phyloP scores from a whole-genome alignment of 352 stramenopile genomes.

The Hyaloperonospora brassicae region DNA sequence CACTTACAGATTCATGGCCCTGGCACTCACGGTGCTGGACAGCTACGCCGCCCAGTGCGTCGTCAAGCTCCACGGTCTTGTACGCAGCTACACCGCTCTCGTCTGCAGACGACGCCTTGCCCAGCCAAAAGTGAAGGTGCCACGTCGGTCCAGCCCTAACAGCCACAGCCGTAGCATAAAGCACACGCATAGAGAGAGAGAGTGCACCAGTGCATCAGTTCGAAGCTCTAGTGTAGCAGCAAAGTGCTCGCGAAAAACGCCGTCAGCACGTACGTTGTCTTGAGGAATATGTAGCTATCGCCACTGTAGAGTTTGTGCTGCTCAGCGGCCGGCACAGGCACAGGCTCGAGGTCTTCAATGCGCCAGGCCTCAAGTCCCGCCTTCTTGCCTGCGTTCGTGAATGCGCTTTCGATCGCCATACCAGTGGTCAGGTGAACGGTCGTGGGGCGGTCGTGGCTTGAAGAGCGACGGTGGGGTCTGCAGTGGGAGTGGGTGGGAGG shows the following conservation, averaged over 20 bases:
- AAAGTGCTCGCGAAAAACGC: slow-evolving; percentile 16
- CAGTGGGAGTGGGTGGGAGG: too few species aligned
- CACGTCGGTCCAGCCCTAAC: slow-evolving; percentile 41
- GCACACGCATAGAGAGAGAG: too few species aligned
- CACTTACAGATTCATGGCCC: slow-evolving; percentile 56
- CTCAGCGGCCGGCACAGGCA: slow-evolving; percentile 38
- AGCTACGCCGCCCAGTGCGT: slow-evolving; percentile 83
- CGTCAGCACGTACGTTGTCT: slow-evolving; percentile 56
- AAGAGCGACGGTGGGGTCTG: too few species aligned
- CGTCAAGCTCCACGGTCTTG: slow-evolving; percentile 95
- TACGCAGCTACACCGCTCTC: slow-evolving; percentile 93
- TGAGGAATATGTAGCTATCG: slow-evolving; percentile 95
- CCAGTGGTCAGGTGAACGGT: too few species aligned
- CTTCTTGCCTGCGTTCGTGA: slow-evolving; percentile 48
- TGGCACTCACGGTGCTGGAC: slow-evolving; percentile 90
- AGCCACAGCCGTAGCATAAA: too few species aligned
- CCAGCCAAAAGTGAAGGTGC: slow-evolving; percentile 96
- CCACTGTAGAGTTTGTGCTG: slow-evolving; percentile 90
- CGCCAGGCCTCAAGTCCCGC: slow-evolving; percentile 74
- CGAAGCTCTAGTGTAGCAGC: background rate
- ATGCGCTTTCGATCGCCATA: slow-evolving; percentile 61
- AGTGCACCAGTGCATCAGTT: too few species aligned
- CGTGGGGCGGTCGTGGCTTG: too few species aligned
- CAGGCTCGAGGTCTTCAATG: slow-evolving; percentile 76
- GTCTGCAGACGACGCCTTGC: slow-evolving; percentile 85